Percentiles rank a stretch among this genome's conserved stretches.
These are phyloP conservation scores for Nymphaea thermarum DNA, from an alignment of 164 flowering plant species.

Conservation along the genomic window DNA sequence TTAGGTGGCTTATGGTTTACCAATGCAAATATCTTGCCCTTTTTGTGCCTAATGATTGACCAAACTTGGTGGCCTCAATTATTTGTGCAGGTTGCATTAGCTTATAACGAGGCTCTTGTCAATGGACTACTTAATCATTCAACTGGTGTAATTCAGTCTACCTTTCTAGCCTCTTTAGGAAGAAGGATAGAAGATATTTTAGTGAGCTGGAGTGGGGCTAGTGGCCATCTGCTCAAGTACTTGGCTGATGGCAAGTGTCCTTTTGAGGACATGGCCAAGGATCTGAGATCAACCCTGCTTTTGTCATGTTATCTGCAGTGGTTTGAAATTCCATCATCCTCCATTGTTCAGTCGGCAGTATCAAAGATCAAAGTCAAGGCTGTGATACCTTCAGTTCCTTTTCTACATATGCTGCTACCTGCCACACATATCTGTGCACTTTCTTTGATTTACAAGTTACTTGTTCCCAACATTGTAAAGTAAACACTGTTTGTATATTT, in stretches of 20 bases:
- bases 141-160: conserved; percentile 55
- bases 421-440: conserved; percentile 45
- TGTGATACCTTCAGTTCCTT: conserved; percentile 32
- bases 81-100: conserved; percentile 57
- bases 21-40: no score
- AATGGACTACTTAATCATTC: conserved; percentile 46
- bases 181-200: conserved; percentile 70
- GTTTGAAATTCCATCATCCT: conserved; percentile 55
- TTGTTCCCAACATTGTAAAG: not conserved
- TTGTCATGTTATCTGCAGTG: conserved; percentile 84
- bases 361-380: conserved; percentile 28
- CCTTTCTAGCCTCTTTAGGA: conserved; percentile 59
- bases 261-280: conserved; percentile 10
- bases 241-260: conserved; percentile 59
- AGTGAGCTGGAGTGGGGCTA: conserved; percentile 10
- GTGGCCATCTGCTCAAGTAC: conserved; percentile 28
- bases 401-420: conserved; percentile 63
- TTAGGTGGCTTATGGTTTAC: no score
- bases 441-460: conserved; percentile 28
- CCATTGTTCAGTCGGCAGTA: conserved; percentile 27
- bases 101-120: conserved; percentile 62
- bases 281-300: conserved; percentile 14
- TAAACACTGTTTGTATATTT: no score
- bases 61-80: not conserved
- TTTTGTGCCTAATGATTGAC: no score